Evolutionary conservation across 495 filamentous ascomycete genomes (phyloP), one percentile per base, ranked within the genome.

Genomic region (Trichoderma asperelloides): DNA sequence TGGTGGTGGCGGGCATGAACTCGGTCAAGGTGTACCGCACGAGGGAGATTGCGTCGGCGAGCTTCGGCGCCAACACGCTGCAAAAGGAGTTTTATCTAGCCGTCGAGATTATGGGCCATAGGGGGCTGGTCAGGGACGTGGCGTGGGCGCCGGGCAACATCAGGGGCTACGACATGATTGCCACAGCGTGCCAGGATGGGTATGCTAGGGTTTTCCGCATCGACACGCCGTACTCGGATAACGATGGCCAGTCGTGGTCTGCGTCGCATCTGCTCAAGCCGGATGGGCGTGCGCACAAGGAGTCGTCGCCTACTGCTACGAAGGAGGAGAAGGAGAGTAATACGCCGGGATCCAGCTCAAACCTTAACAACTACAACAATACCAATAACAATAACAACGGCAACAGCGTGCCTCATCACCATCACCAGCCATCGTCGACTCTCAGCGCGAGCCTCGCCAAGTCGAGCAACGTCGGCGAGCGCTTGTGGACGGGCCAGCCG

Each of bases 91-190:
- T 98, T 72, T 95, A 94, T 70, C 82, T 89, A 13, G 91, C 91
- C 7, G 86, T 89, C 33, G 89, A 92, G 71, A 78, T 98, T 30
- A 73, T 72, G 37, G 86, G 85, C 0, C 89, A 96, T 70, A 77
- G 82, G 2, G 86, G 87, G 0, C 79, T 98, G 49, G 89, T 99
- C n/a, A 82, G 93, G 65, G 93, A 96, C 72, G 88, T 97, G 5
- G 87, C 91, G 9, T 99, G 95, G 95, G 93, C 95, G 9, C 89
- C 90, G 64, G 92, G 92, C 18, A 92, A 91, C 70, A 88, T 91
- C 47, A 77, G 93, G 39, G 93, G 93, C 1, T 92, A 89, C 72
- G 94, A 99, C 74, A 81, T 96, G 65, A 84, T 98, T 70, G 96
- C 95, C 7, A 96, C 93, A 39, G 94, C 91, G 1, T 92, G 91